phyloP scores from a whole-genome alignment of 768 basidiomycete genomes.

The Collybiopsis luxurians region DNA sequence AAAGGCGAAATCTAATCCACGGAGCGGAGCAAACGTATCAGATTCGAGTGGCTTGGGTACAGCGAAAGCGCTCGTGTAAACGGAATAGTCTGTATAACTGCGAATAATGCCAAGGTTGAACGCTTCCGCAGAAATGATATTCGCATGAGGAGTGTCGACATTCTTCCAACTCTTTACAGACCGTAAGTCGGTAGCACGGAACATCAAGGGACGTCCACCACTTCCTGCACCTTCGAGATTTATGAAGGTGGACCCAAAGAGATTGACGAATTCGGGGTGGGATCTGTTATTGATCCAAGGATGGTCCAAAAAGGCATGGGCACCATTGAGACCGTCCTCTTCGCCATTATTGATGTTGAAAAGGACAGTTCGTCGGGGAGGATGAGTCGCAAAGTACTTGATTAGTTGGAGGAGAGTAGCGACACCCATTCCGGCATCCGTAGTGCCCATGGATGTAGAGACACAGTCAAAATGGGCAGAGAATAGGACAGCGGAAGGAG shows the following conservation, averaged over 20 bases:
- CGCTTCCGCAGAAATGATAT: slow-evolving; percentile 64
- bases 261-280: neutral
- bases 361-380: slow-evolving; percentile 58
- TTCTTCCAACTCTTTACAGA: slow-evolving; percentile 53
- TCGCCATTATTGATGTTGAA: slow-evolving; percentile 90
- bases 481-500: slow-evolving; percentile 52
- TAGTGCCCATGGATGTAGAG: slow-evolving; percentile 70
- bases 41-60: neutral
- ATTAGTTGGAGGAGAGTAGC: slow-evolving; percentile 65
- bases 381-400: slow-evolving; percentile 46
- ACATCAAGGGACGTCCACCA: slow-evolving; percentile 76
- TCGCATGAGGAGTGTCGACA: slow-evolving; percentile 70
- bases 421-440: slow-evolving; percentile 77
- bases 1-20: slow-evolving; percentile 78
- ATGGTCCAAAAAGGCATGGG: slow-evolving; percentile 66
- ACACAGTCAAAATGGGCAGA: slow-evolving; percentile 86
- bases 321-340: slow-evolving; percentile 74
- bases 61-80: slow-evolving; percentile 41
- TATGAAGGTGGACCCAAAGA: slow-evolving; percentile 51
- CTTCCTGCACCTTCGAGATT: slow-evolving; percentile 82
- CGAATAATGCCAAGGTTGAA: slow-evolving; percentile 65
- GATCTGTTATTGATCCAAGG: slow-evolving; percentile 45
- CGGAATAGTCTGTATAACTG: slow-evolving; percentile 70
- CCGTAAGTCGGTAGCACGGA: slow-evolving; percentile 63
- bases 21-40: slow-evolving; percentile 37